Conservation (phyloP, 192 early-diverging fungal species). For the Podila verticillata region DNA sequence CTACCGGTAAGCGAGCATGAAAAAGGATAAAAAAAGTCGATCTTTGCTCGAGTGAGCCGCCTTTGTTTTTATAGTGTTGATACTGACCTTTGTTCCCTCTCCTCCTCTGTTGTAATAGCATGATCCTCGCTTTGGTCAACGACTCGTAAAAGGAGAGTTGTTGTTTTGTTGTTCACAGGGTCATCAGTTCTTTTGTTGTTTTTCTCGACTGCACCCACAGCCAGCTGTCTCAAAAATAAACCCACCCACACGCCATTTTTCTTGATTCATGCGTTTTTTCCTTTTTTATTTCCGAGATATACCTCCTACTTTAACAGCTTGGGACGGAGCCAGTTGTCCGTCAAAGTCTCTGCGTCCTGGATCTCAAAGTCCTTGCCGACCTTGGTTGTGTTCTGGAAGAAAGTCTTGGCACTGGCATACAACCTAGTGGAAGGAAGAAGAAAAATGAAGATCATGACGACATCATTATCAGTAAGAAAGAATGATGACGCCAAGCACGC, state of each 20-base stretch:
- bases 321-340: constrained; percentile 70
- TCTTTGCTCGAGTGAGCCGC: neutral
- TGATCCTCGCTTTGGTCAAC: constrained; percentile 49
- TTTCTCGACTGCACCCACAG: too few species aligned
- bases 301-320: constrained; percentile 50
- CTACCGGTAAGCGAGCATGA: constrained; percentile 62
- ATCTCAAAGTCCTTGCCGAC: constrained; percentile 82
- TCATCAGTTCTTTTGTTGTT: too few species aligned
- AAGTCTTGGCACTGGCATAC: constrained; percentile 73
- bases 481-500: neutral
- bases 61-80: neutral
- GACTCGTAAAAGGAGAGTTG: constrained; percentile 14
- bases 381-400: constrained; percentile 66
- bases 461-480: neutral
- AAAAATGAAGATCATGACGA: neutral
- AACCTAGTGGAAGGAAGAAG: constrained; percentile 14
- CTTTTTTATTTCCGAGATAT: too few species aligned
- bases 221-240: too few species aligned
- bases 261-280: too few species aligned
- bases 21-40: too few species aligned
- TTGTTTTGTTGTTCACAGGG: too few species aligned
- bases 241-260: too few species aligned
- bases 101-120: constrained; percentile 15
- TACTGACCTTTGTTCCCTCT: neutral
- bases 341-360: constrained; percentile 71